Conservation (phyloP, 75 land plant genomes). For the Selaginella moellendorffii region DNA sequence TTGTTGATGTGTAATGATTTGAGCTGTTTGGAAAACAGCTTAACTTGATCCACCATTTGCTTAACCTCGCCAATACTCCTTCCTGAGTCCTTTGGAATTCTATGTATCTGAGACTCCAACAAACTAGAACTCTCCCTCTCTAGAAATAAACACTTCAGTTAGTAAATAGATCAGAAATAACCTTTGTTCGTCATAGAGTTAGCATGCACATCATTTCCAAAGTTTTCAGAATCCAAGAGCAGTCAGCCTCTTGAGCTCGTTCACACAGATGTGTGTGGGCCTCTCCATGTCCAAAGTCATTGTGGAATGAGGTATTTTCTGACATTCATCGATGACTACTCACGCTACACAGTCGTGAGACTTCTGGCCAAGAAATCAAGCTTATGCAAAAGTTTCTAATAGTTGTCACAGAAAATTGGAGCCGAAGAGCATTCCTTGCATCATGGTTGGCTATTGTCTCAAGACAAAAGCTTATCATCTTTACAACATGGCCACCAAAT, state of each 20-base stretch:
- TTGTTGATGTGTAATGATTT: no score
- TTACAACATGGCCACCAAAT: slow-evolving; percentile 11
- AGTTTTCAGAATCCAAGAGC: no score
- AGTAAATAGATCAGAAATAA: no score
- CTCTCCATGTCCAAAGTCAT: not conserved
- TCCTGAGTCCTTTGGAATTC: no score
- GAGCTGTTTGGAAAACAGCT: no score
- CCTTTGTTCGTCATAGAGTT: no score
- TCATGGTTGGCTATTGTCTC: slow-evolving; percentile 11
- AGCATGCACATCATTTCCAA: no score
- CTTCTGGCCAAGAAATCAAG: not conserved
- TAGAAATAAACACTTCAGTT: no score
- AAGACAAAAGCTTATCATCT: slow-evolving; percentile 14
- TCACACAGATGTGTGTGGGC: slow-evolving; percentile 17
- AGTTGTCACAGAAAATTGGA: slow-evolving; percentile 14
- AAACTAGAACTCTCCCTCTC: no score
- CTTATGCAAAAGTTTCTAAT: slow-evolving; percentile 13
- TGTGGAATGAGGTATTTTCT: slow-evolving; percentile 4
- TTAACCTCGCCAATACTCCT: no score
- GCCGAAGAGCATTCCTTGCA: slow-evolving; percentile 11
- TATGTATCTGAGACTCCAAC: no score
- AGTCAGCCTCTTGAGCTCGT: slow-evolving; percentile 5
- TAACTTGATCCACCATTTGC: no score
- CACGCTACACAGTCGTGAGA: not conserved
- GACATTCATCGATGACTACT: slow-evolving; percentile 15